phyloP scores from a whole-genome alignment of 495 filamentous ascomycete species.

The Elasticomyces elasticus region DNA sequence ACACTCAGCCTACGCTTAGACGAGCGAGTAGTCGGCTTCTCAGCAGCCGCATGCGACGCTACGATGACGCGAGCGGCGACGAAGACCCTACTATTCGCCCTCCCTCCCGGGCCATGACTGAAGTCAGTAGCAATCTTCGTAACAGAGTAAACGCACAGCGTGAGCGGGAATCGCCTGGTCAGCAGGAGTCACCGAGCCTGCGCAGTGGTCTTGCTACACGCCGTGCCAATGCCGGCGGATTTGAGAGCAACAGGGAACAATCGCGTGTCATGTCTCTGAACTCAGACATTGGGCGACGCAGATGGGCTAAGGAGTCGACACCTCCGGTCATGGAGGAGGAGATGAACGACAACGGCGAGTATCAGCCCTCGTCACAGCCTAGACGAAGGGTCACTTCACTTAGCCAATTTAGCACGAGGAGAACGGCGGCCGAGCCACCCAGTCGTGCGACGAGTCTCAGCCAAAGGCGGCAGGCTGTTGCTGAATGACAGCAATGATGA shows the following conservation, averaged over 20 bases:
- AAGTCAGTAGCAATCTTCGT: constrained; percentile 29
- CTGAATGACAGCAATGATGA: not conserved
- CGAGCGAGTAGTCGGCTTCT: constrained; percentile 12
- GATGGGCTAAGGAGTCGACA: constrained; percentile 10
- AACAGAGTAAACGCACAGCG: constrained; percentile 6
- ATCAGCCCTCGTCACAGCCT: constrained; percentile 8
- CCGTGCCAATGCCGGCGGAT: constrained; percentile 1
- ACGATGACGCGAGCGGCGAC: constrained; percentile 36
- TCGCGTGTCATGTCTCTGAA: constrained; percentile 11
- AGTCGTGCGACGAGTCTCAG: constrained; percentile 6
- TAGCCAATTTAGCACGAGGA: constrained; percentile 7
- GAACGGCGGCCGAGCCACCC: not conserved
- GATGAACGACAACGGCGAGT: not conserved
- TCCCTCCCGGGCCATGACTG: constrained; percentile 35
- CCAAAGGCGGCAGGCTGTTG: constrained; percentile 3
- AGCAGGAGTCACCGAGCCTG: constrained; percentile 9
- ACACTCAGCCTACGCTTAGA: constrained; percentile 14
- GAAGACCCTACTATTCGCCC: constrained; percentile 30
- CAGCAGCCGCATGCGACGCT: not conserved
- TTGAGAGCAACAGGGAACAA: constrained; percentile 5
- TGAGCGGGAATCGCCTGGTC: constrained; percentile 8
- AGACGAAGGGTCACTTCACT: constrained; percentile 6
- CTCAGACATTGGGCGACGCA: constrained; percentile 3
- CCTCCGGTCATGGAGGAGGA: constrained; percentile 18
- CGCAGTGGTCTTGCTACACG: constrained; percentile 5